These are phyloP conservation scores for Candida tunisiensis DNA, from an alignment of 1,139 yeast genomes.

Conservation along the genomic window DNA sequence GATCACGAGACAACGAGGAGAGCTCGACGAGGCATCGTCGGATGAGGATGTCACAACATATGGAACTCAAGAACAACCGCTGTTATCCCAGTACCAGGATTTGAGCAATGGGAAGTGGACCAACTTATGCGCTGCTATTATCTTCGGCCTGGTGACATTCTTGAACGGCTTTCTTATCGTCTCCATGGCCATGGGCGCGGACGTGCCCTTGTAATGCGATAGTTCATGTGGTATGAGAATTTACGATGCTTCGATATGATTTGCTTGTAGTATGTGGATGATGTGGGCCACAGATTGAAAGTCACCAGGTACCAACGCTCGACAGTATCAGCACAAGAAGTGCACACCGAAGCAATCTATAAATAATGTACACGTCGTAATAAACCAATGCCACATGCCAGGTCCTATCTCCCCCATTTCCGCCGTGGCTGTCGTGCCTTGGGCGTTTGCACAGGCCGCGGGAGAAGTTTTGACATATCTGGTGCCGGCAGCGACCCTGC, in stretches of 20 bases:
- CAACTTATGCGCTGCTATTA: conserved; percentile 34
- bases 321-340: too few relatives aligned
- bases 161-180: conserved; percentile 58
- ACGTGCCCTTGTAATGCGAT: conserved; percentile 31
- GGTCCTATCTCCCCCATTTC: background rate
- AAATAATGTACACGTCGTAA: background rate
- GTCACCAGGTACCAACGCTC: too few relatives aligned
- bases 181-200: conserved; percentile 54
- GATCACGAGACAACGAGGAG: background rate
- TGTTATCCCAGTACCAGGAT: conserved; percentile 26
- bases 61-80: too few relatives aligned
- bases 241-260: too few relatives aligned
- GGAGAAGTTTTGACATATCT: too few relatives aligned
- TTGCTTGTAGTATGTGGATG: too few relatives aligned
- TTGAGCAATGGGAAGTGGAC: conserved; percentile 53
- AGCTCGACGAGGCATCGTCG: conserved; percentile 15
- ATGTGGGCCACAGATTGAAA: too few relatives aligned
- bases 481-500: conserved; percentile 66
- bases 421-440: conserved; percentile 4
- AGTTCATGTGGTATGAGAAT: too few relatives aligned
- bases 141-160: conserved; percentile 59
- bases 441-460: too few relatives aligned
- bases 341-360: background rate
- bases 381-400: background rate
- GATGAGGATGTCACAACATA: too few relatives aligned